phyloP scores from a whole-genome alignment of 306 rosid genomes.

The Geum urbanum region DNA sequence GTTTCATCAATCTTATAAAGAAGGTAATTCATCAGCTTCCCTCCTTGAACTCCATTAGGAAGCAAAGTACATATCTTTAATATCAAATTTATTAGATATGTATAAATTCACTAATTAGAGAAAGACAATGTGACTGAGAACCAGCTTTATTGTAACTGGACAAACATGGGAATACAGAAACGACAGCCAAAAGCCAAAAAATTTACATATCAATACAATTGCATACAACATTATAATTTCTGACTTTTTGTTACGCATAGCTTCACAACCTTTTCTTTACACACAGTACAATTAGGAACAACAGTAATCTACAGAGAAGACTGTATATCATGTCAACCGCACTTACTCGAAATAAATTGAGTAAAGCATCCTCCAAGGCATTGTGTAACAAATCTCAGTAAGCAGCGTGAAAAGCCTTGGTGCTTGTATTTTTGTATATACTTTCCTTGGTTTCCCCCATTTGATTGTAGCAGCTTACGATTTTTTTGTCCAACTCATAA shows the following conservation, averaged over 20 bases:
- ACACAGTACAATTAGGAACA: slow-evolving; percentile 8
- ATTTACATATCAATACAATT: not conserved
- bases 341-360: slow-evolving; percentile 22
- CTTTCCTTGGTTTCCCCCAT: slow-evolving; percentile 49
- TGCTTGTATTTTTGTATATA: slow-evolving; percentile 36
- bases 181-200: not conserved
- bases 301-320: slow-evolving; percentile 27
- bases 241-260: not conserved
- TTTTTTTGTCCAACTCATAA: slow-evolving; percentile 79
- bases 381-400: slow-evolving; percentile 25
- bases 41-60: not conserved
- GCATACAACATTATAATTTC: not conserved
- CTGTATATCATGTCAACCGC: slow-evolving; percentile 15
- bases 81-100: not conserved
- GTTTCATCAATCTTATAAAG: slow-evolving; percentile 11
- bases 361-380: slow-evolving; percentile 30
- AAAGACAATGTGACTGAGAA: not conserved
- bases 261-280: not conserved
- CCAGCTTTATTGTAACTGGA: not conserved
- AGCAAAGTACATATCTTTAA: not conserved
- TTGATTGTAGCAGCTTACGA: slow-evolving; percentile 62
- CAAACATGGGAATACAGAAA: not conserved
- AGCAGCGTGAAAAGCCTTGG: slow-evolving; percentile 25
- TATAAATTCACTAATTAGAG: not conserved
- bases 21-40: slow-evolving; percentile 12